phyloP scores from a whole-genome alignment of 805 yeast genomes.

The Lipomyces lipofer region DNA sequence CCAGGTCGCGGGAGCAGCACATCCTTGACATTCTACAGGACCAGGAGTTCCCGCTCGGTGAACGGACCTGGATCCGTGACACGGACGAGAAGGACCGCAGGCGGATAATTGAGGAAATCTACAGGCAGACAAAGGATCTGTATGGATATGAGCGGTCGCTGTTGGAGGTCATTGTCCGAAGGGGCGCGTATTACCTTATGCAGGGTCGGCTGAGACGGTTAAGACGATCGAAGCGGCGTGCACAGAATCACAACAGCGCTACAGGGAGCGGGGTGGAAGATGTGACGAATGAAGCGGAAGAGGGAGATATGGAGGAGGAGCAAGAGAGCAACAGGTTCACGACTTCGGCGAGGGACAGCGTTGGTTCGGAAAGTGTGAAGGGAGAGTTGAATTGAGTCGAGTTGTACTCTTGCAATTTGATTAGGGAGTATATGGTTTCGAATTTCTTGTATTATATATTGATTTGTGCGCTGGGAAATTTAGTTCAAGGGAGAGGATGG shows the following conservation, averaged over 20 bases:
- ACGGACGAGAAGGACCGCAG: slow-evolving; percentile 57
- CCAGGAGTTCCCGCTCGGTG: slow-evolving; percentile 72
- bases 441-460: too few species aligned
- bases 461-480: too few species aligned
- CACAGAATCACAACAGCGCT: not conserved
- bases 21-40: slow-evolving; percentile 45
- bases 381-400: too few species aligned
- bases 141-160: slow-evolving; percentile 56
- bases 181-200: slow-evolving; percentile 80
- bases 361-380: too few species aligned
- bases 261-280: too few species aligned
- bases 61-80: slow-evolving; percentile 82
- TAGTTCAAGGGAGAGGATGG: too few species aligned
- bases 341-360: too few species aligned
- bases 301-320: not conserved
- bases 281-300: too few species aligned
- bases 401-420: too few species aligned
- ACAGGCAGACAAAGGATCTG: slow-evolving; percentile 47
- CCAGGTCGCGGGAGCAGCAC: slow-evolving; percentile 42
- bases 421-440: too few species aligned
- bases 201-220: slow-evolving; percentile 73
- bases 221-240: slow-evolving; percentile 39
- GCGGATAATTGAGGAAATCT: slow-evolving; percentile 51
- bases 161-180: slow-evolving; percentile 70
- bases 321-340: not conserved